Conservation (phyloP, 2,329 filamentous ascomycete species). For the Penicillium palitans region DNA sequence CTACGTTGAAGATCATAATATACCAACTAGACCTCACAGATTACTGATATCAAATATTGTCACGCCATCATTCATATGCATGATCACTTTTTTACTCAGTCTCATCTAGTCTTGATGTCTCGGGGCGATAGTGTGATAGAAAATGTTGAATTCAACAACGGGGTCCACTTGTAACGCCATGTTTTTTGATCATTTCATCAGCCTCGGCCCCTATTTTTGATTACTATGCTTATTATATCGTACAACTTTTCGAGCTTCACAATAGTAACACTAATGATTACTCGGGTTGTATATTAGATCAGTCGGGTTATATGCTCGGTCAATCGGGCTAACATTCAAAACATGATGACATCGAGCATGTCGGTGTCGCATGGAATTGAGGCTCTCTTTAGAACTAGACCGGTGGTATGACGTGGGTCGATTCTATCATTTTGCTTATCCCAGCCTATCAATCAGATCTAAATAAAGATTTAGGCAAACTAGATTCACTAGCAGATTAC, state of each 20-base stretch:
- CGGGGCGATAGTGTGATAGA: background rate
- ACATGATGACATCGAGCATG: background rate
- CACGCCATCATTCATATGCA: background rate
- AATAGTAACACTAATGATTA: background rate
- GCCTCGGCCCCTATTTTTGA: background rate
- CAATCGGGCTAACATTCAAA: background rate
- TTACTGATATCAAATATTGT: background rate
- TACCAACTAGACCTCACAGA: background rate
- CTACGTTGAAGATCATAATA: background rate
- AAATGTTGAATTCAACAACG: background rate
- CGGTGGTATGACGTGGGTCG: background rate
- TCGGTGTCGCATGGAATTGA: background rate
- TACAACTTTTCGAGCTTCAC: background rate
- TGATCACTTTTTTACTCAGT: background rate
- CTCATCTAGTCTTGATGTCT: background rate
- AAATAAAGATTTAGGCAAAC: background rate
- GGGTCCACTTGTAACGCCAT: no score
- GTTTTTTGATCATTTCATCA: constrained; percentile 10
- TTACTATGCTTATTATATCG: constrained; percentile 1
- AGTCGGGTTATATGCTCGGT: no score
- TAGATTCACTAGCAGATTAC: background rate
- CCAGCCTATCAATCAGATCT: background rate
- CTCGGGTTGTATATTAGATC: background rate
- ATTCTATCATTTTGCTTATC: background rate
- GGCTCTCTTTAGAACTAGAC: background rate